A percentile compares a stretch with the other conserved stretches of the same genome.
Conservation (phyloP, 2,329 filamentous ascomycete genomes). For the Achaetomium macrosporum region DNA sequence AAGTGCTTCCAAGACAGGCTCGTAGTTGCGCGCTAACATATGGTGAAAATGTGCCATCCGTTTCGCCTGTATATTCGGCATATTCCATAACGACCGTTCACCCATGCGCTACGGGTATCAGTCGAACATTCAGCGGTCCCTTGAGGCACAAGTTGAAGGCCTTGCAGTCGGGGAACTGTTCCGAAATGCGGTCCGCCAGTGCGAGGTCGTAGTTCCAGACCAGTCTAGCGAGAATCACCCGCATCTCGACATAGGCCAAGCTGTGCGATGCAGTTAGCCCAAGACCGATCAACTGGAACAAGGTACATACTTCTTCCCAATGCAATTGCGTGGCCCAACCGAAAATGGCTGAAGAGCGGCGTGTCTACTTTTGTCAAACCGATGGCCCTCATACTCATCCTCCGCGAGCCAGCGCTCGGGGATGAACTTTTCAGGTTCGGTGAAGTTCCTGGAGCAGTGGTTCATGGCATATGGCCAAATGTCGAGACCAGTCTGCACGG, state of each 20-base stretch:
- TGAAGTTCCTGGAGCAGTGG: constrained; percentile 37
- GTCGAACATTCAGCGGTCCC: constrained; percentile 29
- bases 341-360: constrained; percentile 40
- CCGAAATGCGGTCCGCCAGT: constrained; percentile 29
- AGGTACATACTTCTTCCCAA: constrained; percentile 40
- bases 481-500: constrained; percentile 34
- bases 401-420: constrained; percentile 41
- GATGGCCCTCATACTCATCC: constrained; percentile 15
- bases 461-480: constrained; percentile 39
- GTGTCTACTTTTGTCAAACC: constrained; percentile 34
- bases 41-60: no score
- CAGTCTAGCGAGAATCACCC: constrained; percentile 37
- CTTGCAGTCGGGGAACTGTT: constrained; percentile 33
- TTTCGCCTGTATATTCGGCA: background rate
- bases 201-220: constrained; percentile 44
- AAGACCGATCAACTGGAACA: no score
- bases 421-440: constrained; percentile 37
- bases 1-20: no score
- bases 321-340: constrained; percentile 41
- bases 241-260: constrained; percentile 43
- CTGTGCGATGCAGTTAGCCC: constrained; percentile 24
- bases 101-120: constrained; percentile 24
- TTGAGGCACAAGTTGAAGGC: constrained; percentile 36
- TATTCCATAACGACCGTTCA: background rate
- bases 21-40: no score